phyloP scores from a whole-genome alignment of 805 yeast species.

The Candida verbasci region DNA sequence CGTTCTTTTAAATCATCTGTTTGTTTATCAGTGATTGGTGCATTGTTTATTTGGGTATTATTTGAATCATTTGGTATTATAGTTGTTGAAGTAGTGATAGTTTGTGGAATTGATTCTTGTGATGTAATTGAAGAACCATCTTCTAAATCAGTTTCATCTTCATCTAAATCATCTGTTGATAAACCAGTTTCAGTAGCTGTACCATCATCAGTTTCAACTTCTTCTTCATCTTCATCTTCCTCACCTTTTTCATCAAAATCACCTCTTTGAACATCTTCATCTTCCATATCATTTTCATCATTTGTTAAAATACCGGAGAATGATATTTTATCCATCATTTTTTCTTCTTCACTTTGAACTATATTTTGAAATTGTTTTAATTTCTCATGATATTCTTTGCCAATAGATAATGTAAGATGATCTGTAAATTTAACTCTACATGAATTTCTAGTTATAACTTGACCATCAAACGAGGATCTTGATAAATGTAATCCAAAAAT shows the following conservation, averaged over 20 bases:
- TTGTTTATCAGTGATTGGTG: slow-evolving; percentile 37
- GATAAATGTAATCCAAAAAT: slow-evolving; percentile 79
- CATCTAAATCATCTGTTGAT: slow-evolving; percentile 13
- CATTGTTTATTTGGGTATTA: slow-evolving; percentile 4
- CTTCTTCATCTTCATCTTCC: slow-evolving; percentile 24
- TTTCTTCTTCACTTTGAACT: slow-evolving; percentile 13
- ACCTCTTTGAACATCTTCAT: slow-evolving; percentile 31
- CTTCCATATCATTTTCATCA: slow-evolving; percentile 27
- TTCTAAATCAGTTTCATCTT: slow-evolving; percentile 16
- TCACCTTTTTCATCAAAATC: slow-evolving; percentile 33
- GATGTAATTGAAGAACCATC: slow-evolving; percentile 18
- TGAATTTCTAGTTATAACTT: slow-evolving; percentile 64
- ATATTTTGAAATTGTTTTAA: slow-evolving; percentile 30
- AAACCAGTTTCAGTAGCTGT: slow-evolving; percentile 13
- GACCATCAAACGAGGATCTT: slow-evolving; percentile 71
- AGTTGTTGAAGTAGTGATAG: slow-evolving; percentile 5
- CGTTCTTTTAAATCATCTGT: slow-evolving; percentile 30
- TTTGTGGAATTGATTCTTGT: slow-evolving; percentile 12
- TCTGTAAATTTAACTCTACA: slow-evolving; percentile 70
- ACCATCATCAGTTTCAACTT: slow-evolving; percentile 15
- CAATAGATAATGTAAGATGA: slow-evolving; percentile 43
- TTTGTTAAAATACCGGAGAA: slow-evolving; percentile 21
- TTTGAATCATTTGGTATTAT: slow-evolving; percentile 1
- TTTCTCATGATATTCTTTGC: slow-evolving; percentile 35
- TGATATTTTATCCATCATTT: slow-evolving; percentile 10